These are phyloP conservation scores for Pelargonium australe DNA, from an alignment of 441 rosid species.

Conservation along the genomic window DNA sequence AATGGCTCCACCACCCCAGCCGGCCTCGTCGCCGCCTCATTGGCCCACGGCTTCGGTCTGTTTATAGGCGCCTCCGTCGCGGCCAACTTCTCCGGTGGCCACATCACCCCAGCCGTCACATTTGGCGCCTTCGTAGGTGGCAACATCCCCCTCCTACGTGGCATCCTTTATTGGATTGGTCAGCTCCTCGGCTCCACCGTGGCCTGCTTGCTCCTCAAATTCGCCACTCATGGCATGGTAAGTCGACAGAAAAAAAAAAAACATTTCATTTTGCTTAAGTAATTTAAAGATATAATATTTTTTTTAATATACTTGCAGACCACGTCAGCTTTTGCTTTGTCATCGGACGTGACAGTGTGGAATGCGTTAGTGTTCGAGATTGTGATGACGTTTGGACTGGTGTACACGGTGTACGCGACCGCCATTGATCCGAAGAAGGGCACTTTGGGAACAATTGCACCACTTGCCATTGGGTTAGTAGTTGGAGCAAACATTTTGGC, in stretches of 20 bases:
- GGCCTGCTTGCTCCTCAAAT: conserved; percentile 22
- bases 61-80: conserved; percentile 21
- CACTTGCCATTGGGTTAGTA: neutral
- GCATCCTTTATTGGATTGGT: conserved; percentile 27
- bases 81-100: conserved; percentile 30
- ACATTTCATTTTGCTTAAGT: too few relatives aligned
- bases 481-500: neutral
- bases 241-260: neutral
- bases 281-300: too few relatives aligned
- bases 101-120: conserved; percentile 28
- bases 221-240: neutral
- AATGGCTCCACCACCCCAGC: conserved; percentile 34
- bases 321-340: neutral
- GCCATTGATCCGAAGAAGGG: neutral
- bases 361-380: neutral
- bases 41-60: conserved; percentile 27
- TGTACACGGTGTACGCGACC: neutral
- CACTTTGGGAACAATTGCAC: neutral
- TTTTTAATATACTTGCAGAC: neutral
- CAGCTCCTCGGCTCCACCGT: conserved; percentile 25
- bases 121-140: conserved; percentile 29
- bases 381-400: neutral
- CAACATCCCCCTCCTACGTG: conserved; percentile 20
- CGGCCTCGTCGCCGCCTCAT: conserved; percentile 27
- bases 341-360: neutral